These are phyloP conservation scores for Cicer pinnatifidum DNA, from an alignment of 306 rosid species.

Conservation along the genomic window DNA sequence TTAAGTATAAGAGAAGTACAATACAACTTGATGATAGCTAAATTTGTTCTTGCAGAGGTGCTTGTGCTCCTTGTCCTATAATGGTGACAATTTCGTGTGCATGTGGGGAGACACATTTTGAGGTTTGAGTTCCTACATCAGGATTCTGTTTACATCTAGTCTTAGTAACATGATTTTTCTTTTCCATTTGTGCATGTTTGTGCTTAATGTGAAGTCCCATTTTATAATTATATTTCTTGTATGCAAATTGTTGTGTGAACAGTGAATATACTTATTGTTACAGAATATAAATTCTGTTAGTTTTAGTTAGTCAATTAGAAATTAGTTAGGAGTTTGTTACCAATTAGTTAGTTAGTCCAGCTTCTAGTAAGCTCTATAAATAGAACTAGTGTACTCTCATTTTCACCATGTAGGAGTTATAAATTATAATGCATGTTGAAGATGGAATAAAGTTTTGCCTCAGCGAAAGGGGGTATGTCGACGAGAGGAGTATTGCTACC, in stretches of 20 bases:
- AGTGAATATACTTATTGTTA: neutral
- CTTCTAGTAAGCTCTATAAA: no score
- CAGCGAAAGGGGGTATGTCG: no score
- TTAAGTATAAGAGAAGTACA: neutral
- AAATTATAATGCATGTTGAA: no score
- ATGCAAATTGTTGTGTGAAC: slow-evolving; percentile 2
- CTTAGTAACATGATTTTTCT: slow-evolving; percentile 29
- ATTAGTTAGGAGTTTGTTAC: no score
- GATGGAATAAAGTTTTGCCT: no score
- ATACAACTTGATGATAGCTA: slow-evolving; percentile 34
- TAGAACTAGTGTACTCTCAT: no score
- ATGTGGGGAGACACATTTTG: slow-evolving; percentile 89
- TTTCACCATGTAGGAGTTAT: no score
- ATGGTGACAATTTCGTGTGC: slow-evolving; percentile 92
- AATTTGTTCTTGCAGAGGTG: slow-evolving; percentile 76
- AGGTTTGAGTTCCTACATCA: slow-evolving; percentile 61
- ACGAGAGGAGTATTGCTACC: no score
- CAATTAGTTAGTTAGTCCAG: no score
- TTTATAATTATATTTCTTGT: slow-evolving; percentile 17
- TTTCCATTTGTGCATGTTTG: slow-evolving; percentile 36
- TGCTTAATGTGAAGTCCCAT: slow-evolving; percentile 28
- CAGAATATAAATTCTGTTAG: no score
- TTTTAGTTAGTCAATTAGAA: no score
- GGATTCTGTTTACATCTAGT: slow-evolving; percentile 32
- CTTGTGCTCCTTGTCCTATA: slow-evolving; percentile 97